phyloP scores from a whole-genome alignment of 768 basidiomycete species.

The Suillus subaureus region DNA sequence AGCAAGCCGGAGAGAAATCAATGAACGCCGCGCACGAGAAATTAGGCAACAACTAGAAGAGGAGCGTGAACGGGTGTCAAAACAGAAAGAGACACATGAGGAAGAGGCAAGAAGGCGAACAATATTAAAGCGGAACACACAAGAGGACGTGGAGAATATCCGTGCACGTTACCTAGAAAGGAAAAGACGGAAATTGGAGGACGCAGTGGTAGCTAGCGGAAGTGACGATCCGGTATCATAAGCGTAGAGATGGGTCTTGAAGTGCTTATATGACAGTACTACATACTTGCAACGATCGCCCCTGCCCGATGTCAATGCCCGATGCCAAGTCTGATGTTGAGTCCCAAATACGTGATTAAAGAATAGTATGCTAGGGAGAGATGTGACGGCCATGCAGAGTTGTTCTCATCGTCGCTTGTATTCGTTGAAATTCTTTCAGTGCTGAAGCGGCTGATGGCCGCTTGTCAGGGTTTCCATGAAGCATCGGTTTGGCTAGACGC shows the following conservation, averaged over 20 bases:
- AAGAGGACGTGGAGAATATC: constrained; percentile 72
- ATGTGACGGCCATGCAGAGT: constrained; percentile 29
- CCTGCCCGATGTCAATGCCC: constrained; percentile 9
- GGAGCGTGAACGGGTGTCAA: constrained; percentile 61
- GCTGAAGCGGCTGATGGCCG: constrained; percentile 55
- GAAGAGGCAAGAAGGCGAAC: constrained; percentile 66
- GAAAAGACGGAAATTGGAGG: constrained; percentile 77
- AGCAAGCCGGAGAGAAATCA: constrained; percentile 79
- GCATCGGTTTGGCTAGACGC: constrained; percentile 59
- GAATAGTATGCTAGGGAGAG: not conserved
- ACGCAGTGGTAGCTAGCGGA: not conserved
- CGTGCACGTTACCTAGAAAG: constrained; percentile 74
- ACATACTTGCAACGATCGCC: not conserved
- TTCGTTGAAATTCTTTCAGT: constrained; percentile 52
- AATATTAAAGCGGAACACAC: constrained; percentile 75
- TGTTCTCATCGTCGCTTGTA: constrained; percentile 45
- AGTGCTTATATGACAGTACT: not conserved
- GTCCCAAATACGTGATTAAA: not conserved
- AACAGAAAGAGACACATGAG: constrained; percentile 60
- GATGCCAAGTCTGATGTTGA: not conserved
- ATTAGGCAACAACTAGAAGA: constrained; percentile 78
- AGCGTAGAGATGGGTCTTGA: not conserved
- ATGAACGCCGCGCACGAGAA: constrained; percentile 79
- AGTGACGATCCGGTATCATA: constrained; percentile 18
- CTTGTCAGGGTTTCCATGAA: constrained; percentile 49